Percentiles rank a stretch among this genome's conserved stretches.
phyloP scores from a whole-genome alignment of 148 eudicot species.

The Rhododendron vialii region DNA sequence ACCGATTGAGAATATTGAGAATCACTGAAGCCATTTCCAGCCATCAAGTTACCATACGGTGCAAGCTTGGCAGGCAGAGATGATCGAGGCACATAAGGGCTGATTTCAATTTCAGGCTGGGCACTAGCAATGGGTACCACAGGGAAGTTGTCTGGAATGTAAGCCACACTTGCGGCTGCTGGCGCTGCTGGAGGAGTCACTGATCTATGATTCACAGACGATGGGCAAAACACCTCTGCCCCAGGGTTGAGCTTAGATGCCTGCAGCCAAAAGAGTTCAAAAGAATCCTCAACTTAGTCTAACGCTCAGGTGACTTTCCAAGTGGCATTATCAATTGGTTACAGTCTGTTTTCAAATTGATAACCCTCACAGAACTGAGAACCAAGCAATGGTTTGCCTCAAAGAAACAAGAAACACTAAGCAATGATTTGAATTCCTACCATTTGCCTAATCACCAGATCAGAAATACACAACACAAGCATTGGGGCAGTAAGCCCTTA shows the following conservation, averaged over 20 bases:
- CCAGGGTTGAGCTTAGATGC: constrained; percentile 91
- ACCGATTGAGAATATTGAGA: constrained; percentile 67
- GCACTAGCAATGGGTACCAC: constrained; percentile 38
- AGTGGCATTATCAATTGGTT: not conserved
- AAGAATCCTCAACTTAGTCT: constrained; percentile 2
- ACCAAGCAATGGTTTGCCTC: not conserved
- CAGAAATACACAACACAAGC: not conserved
- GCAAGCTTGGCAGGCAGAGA: constrained; percentile 55
- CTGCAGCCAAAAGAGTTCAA: constrained; percentile 29
- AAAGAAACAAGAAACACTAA: not conserved
- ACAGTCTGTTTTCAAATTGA: not conserved
- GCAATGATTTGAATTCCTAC: not conserved
- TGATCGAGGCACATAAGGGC: constrained; percentile 37
- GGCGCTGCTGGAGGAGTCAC: constrained; percentile 45
- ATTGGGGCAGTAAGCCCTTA: not conserved
- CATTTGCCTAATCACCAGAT: not conserved
- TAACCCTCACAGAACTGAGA: not conserved
- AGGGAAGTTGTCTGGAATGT: constrained; percentile 42
- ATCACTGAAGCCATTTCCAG: constrained; percentile 41
- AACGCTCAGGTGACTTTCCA: not conserved
- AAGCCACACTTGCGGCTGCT: constrained; percentile 40
- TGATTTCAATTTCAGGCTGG: constrained; percentile 55
- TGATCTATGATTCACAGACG: constrained; percentile 42
- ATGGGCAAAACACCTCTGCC: constrained; percentile 82
- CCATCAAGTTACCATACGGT: constrained; percentile 44